Base-by-base conservation (phyloP, 2,329 filamentous ascomycete species). In the Zymoseptoria passerinii region DNA sequence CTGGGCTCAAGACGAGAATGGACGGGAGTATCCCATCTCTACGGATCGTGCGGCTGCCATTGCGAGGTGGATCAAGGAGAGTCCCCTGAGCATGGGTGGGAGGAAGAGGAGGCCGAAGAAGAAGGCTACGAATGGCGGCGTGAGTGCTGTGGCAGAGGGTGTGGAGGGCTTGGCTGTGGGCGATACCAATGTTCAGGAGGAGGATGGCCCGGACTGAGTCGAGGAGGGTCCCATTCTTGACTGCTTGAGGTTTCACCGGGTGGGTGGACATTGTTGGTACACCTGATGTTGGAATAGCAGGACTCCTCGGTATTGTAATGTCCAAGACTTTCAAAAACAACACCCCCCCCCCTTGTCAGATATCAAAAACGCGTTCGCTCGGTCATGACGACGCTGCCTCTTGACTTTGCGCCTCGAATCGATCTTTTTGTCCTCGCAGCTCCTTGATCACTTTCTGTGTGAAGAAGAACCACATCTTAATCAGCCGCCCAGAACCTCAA, bases 31-130 rank as follows among this genome's bases (percentile, higher is more conserved):
- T 69, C 83, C 83, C 2, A 84, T 89, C 62, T 78, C 81, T 18
- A 89, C 87, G 1, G 85, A 88, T 62, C 80, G 89, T 20, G 88
- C 88, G 0, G 80, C 83, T 52, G 81, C 82, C 18, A 83, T 92
- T 58, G 81, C 84, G 0, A 75, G 82, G 49, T 94, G 89, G 89
- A 81, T 92, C 16, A 66, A 74, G 28, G 78, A 80, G 61, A 75
- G 76, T 29, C 77, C 77, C n/a, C 58, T 73, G 9, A 67, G 63
- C 5, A 69, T 74, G 51, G 74, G 74, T 29, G 70, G 66, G 10
- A 68, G 61, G 50, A 70, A 70, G 60, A 75, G 70, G 67, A 69
- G 64, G 50, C 70, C 68, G 59, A 70, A 66, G 65, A 69, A 60
- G 61, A 61, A 67, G 23, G 54, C 58, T 51, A 52, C 53, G 9